Conservation (phyloP, 306 rosid species). For the Quercus robur region DNA sequence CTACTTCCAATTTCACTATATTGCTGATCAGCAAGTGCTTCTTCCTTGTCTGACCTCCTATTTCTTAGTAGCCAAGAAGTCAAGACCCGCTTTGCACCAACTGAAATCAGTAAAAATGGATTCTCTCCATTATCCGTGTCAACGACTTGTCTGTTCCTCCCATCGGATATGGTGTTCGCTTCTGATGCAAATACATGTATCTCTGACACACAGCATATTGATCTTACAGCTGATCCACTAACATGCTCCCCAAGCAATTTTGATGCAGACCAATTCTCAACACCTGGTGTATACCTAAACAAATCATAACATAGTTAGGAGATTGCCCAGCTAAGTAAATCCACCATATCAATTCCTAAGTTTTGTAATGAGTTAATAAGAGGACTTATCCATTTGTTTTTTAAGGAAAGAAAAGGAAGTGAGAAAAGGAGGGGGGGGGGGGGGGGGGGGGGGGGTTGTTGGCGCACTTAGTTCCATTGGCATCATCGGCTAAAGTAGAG, state of each 20-base stretch:
- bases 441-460: neutral
- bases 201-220: constrained; percentile 74
- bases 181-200: constrained; percentile 48
- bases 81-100: constrained; percentile 95
- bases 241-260: constrained; percentile 97
- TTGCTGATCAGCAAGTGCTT: constrained; percentile 26
- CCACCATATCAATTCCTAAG: neutral
- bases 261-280: constrained; percentile 70
- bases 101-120: constrained; percentile 72
- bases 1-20: constrained; percentile 30
- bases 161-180: constrained; percentile 15
- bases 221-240: constrained; percentile 97
- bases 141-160: constrained; percentile 17
- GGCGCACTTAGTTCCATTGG: constrained; percentile 12
- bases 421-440: no score
- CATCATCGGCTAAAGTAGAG: neutral
- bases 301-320: constrained; percentile 21
- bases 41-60: constrained; percentile 37
- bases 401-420: no score
- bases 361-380: neutral
- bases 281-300: constrained; percentile 68
- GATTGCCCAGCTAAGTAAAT: neutral
- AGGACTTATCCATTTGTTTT: no score
- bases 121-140: constrained; percentile 40
- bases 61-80: constrained; percentile 85